These are phyloP conservation scores for Lizonia empirigonia DNA, from an alignment of 2,329 filamentous ascomycete genomes.

Conservation along the genomic window DNA sequence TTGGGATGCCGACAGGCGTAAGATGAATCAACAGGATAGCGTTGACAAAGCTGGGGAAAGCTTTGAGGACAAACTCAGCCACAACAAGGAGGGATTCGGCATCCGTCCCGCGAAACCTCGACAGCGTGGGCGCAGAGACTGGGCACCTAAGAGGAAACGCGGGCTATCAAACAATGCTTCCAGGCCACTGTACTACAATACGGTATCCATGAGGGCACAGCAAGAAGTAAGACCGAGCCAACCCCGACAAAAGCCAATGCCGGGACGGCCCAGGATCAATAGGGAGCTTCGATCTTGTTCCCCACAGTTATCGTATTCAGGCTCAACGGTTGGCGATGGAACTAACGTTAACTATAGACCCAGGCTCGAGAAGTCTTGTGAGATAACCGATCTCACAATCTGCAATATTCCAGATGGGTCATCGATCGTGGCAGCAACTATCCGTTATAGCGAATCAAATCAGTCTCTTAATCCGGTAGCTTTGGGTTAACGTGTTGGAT, in stretches of 20 bases:
- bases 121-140: background rate
- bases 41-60: conserved; percentile 1
- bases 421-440: conserved; percentile 17
- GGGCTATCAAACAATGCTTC: conserved; percentile 8
- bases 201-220: conserved; percentile 2
- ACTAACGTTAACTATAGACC: conserved; percentile 5
- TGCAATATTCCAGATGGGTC: conserved; percentile 13
- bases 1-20: background rate
- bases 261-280: background rate
- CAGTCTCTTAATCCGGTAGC: conserved; percentile 6
- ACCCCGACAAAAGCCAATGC: background rate
- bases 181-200: conserved; percentile 1
- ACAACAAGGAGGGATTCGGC: background rate
- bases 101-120: background rate
- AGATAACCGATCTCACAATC: conserved; percentile 15
- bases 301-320: conserved; percentile 8
- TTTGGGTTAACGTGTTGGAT: too few species aligned
- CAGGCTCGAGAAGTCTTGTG: conserved; percentile 6
- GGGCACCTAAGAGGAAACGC: background rate
- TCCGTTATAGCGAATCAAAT: conserved; percentile 13
- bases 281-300: conserved; percentile 8
- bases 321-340: background rate
- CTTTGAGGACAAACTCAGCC: background rate
- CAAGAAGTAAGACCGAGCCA: conserved; percentile 2
- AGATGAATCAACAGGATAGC: background rate